Percentiles rank a stretch among this genome's conserved stretches.
phyloP scores from a whole-genome alignment of 768 basidiomycete genomes.

The Boletus speciosus region DNA sequence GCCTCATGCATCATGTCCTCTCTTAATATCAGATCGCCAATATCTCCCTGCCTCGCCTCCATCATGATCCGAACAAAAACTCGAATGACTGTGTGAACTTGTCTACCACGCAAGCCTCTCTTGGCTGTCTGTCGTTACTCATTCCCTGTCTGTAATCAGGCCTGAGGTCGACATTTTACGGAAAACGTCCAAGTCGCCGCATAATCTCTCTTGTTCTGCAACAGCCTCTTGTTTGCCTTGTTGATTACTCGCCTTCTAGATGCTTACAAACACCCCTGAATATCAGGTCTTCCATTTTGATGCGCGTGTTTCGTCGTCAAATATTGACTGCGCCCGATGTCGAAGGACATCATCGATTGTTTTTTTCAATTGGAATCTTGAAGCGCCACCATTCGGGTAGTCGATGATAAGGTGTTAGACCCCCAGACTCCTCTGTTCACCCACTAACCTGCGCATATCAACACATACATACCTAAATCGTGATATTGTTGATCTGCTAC shows the following conservation, averaged over 20 bases:
- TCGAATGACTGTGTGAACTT: constrained; percentile 27
- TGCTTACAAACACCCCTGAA: constrained; percentile 24
- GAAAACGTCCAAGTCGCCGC: constrained; percentile 17
- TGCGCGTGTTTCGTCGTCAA: constrained; percentile 35
- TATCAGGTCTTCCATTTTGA: constrained; percentile 33
- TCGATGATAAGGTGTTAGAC: constrained; percentile 1
- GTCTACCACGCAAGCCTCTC: constrained; percentile 1
- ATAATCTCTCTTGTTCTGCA: constrained; percentile 5
- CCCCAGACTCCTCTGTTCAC: constrained; percentile 9
- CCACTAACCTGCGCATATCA: constrained; percentile 10
- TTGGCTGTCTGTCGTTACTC: constrained; percentile 5
- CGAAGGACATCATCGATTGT: constrained; percentile 14
- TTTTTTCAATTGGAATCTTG: constrained; percentile 13
- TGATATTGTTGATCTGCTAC: constrained; percentile 3
- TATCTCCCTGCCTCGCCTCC: constrained; percentile 23
- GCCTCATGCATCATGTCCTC: constrained; percentile 30
- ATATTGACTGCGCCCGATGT: constrained; percentile 31
- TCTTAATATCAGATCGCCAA: constrained; percentile 33
- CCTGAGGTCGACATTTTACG: constrained; percentile 11
- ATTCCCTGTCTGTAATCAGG: constrained; percentile 1
- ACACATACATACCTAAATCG: constrained; percentile 1
- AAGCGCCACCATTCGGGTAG: constrained; percentile 4
- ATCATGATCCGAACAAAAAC: constrained; percentile 29
- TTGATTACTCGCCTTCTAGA: constrained; percentile 18
- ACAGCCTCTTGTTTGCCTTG: constrained; percentile 24